Evolutionary conservation across 148 eudicot species (phyloP), one percentile per base, ranked within the genome.

Genomic region (Heliosperma pusillum): DNA sequence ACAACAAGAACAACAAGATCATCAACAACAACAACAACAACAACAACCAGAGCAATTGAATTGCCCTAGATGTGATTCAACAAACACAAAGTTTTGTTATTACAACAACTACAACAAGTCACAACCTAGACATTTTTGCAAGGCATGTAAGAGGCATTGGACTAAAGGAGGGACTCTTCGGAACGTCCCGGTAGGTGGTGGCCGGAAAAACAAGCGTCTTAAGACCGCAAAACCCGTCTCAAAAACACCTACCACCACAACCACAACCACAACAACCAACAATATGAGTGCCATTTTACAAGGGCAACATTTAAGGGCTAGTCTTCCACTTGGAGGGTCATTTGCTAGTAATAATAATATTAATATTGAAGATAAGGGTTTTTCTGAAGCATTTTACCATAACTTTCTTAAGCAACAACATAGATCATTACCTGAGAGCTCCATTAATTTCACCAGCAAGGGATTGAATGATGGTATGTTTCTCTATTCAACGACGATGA

Each of bases 141-240:
- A 93, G 82, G 85, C 92, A 26, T 93, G 98, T 71, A 93, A 93
- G 86, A 85, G 96, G 83, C 98, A 93, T 83, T 93, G 98, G 98
- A 93, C 98, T 64, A 89, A 93, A 83, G 98, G 97, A 33, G 98
- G 98, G 20, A 93, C 93, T 58, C 90, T 93, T n/a, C 85, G 98
- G 0, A 89, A 93, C 27, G 92, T 93, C 21, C 96, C 96, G 0
- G 87, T 91, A 1, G 97, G 98, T n/a, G 98, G 98, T 66, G 97
- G 90, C 75, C 88, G 98, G 45, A 93, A 91, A 74, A 93, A 93
- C 74, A 93, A 93, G 75, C 92, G 97, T 2, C 78, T 78, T 61
- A 93, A 88, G 74, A 36, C 71, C 2, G 33, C 87, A 2, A 83
- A 45, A 22, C 2, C 79, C 72, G 20, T 74, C 44, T 7, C 72